A percentile compares a stretch with the other conserved stretches of the same genome.
phyloP scores from a whole-genome alignment of 2,329 filamentous ascomycete genomes.

The Acrocalymma vagum region DNA sequence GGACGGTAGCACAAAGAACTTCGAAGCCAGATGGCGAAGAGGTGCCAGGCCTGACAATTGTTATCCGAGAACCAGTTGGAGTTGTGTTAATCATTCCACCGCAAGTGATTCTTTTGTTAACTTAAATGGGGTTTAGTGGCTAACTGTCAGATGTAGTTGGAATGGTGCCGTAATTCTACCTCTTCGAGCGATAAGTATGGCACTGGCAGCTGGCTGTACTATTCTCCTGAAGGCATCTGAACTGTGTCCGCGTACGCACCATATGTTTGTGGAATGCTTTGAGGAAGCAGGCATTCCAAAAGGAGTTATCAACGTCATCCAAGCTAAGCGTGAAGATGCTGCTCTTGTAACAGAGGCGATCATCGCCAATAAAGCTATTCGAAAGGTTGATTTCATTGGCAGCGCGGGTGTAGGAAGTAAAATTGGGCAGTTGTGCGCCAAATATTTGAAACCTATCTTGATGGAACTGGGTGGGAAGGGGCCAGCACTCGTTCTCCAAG shows the following conservation, averaged over 20 bases:
- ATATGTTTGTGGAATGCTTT: constrained; percentile 27
- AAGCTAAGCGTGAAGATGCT: constrained; percentile 66
- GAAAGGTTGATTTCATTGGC: constrained; percentile 81
- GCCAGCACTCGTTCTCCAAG: constrained; percentile 77
- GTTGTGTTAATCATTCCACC: constrained; percentile 80
- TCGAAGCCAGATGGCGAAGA: constrained; percentile 54
- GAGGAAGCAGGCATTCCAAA: constrained; percentile 73
- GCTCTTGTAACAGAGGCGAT: constrained; percentile 72
- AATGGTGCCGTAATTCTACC: constrained; percentile 57
- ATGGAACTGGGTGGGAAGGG: constrained; percentile 86
- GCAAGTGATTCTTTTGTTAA: constrained; percentile 54
- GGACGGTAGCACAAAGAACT: constrained; percentile 52
- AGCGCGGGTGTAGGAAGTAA: constrained; percentile 74
- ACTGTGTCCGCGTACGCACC: constrained; percentile 31
- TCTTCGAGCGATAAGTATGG: constrained; percentile 51
- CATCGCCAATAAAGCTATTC: constrained; percentile 70
- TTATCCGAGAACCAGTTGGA: constrained; percentile 77
- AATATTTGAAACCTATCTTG: constrained; percentile 78
- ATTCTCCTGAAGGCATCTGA: constrained; percentile 39
- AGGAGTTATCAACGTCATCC: constrained; percentile 77
- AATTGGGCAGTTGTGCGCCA: constrained; percentile 72
- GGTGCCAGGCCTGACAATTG: constrained; percentile 65
- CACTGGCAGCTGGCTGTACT: constrained; percentile 66
- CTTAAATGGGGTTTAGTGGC: constrained; percentile 11
- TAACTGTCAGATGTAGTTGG: constrained; percentile 49